Evolutionary conservation across 129 eudicot species (phyloP).

Genomic region (Erigeron canadensis): DNA sequence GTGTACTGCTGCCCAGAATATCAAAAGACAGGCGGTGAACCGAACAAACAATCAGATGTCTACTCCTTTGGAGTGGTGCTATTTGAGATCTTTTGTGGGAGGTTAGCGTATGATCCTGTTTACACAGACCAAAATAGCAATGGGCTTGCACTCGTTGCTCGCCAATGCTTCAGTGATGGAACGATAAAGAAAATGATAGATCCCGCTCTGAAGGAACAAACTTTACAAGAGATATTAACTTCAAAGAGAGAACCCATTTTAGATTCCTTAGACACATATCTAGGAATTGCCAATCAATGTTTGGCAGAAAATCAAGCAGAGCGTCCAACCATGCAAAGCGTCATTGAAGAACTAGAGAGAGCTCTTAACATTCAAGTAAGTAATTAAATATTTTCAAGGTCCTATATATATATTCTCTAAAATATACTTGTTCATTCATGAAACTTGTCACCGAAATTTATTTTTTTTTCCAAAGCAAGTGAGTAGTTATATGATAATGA

Average conservation of each 20-base stretch:
- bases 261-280: not conserved
- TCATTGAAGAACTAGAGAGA: not conserved
- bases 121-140: not conserved
- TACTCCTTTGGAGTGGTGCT: not conserved
- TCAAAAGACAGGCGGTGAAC: not conserved
- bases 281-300: not conserved
- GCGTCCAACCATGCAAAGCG: not conserved
- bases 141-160: conserved; percentile 1
- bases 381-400: too few species aligned
- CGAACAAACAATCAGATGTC: not conserved
- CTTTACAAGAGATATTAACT: not conserved
- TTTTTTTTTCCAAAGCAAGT: too few species aligned
- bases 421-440: too few species aligned
- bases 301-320: conserved; percentile 1
- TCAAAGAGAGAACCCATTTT: not conserved
- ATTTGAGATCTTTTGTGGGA: too few species aligned
- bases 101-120: not conserved
- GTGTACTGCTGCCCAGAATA: not conserved
- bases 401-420: too few species aligned
- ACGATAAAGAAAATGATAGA: not conserved
- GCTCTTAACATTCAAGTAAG: conserved; percentile 1
- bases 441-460: too few species aligned
- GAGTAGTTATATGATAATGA: too few species aligned
- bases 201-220: not conserved
- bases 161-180: not conserved